Percentiles rank a stretch among this genome's conserved stretches.
phyloP scores from a whole-genome alignment of 2,329 filamentous ascomycete species.

The Xylariaceae sp. region DNA sequence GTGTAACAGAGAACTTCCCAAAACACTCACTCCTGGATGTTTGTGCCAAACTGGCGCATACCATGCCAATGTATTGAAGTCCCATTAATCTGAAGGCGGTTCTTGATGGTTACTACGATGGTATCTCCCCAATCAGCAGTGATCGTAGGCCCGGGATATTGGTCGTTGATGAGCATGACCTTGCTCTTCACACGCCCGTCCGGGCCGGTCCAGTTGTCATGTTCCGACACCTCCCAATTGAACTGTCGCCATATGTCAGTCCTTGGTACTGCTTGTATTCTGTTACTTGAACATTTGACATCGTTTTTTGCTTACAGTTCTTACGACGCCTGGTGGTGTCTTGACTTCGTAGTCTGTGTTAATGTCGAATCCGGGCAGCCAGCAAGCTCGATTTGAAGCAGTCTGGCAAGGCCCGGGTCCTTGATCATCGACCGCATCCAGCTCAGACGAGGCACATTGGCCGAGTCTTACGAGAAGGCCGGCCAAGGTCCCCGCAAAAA shows the following conservation, averaged over 20 bases:
- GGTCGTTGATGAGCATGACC: constrained; percentile 58
- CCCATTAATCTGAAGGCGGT: constrained; percentile 51
- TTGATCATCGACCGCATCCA: constrained; percentile 9
- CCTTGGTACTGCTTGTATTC: neutral
- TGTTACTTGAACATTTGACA: constrained; percentile 35
- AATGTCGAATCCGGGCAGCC: constrained; percentile 25
- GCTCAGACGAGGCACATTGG: constrained; percentile 12
- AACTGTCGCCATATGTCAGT: constrained; percentile 16
- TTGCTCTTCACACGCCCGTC: constrained; percentile 27
- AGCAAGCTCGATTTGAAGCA: constrained; percentile 25
- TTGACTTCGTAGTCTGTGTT: constrained; percentile 26
- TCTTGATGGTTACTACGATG: constrained; percentile 62
- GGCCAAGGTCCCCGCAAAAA: constrained; percentile 3
- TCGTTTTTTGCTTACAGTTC: constrained; percentile 12
- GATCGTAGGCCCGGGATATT: constrained; percentile 63
- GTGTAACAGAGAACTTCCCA: neutral
- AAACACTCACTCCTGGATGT: constrained; percentile 29
- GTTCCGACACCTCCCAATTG: constrained; percentile 23
- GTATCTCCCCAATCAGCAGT: constrained; percentile 59
- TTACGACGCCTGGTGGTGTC: constrained; percentile 19
- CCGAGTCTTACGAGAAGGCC: constrained; percentile 10
- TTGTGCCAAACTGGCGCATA: constrained; percentile 34
- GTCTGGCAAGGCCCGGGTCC: constrained; percentile 17
- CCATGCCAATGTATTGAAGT: constrained; percentile 39
- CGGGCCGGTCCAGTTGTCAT: constrained; percentile 24